Percentiles rank a stretch among this genome's conserved stretches.
phyloP scores from a whole-genome alignment of 768 basidiomycete species.

The Leucosporidium creatinivorum region DNA sequence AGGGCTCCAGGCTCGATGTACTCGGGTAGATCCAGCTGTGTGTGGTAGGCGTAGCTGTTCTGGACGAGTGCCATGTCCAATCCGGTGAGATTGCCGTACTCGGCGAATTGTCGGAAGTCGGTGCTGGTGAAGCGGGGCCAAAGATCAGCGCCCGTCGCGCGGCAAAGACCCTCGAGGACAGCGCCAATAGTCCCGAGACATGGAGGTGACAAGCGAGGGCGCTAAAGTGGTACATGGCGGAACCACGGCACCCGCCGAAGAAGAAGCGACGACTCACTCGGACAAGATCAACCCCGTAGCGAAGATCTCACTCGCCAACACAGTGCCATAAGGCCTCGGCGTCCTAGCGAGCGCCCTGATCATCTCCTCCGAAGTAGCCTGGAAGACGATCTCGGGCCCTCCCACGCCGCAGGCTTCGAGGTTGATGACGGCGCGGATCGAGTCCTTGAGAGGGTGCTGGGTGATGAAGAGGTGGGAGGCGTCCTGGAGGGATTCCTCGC shows the following conservation, averaged over 20 bases:
- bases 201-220: no score
- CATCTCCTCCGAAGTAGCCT: conserved; percentile 81
- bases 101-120: conserved; percentile 87
- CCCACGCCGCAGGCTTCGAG: conserved; percentile 89
- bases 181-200: no score
- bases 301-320: conserved; percentile 87
- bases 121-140: conserved; percentile 52
- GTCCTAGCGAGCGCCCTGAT: conserved; percentile 79
- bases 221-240: no score
- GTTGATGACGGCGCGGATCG: conserved; percentile 78
- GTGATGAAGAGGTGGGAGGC: conserved; percentile 89
- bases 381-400: conserved; percentile 85
- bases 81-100: conserved; percentile 63
- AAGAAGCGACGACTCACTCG: conserved; percentile 51
- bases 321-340: conserved; percentile 77
- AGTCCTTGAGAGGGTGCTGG: conserved; percentile 57
- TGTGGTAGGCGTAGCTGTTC: conserved; percentile 64
- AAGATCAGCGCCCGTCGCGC: background rate
- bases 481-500: conserved; percentile 90
- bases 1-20: conserved; percentile 79
- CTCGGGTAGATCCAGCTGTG: conserved; percentile 58
- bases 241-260: no score
- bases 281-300: conserved; percentile 81
- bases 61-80: conserved; percentile 91
- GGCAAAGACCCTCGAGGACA: no score